A percentile compares a stretch with the other conserved stretches of the same genome.
phyloP scores from a whole-genome alignment of 768 basidiomycete species.

The Hemileccinum rubropunctum region DNA sequence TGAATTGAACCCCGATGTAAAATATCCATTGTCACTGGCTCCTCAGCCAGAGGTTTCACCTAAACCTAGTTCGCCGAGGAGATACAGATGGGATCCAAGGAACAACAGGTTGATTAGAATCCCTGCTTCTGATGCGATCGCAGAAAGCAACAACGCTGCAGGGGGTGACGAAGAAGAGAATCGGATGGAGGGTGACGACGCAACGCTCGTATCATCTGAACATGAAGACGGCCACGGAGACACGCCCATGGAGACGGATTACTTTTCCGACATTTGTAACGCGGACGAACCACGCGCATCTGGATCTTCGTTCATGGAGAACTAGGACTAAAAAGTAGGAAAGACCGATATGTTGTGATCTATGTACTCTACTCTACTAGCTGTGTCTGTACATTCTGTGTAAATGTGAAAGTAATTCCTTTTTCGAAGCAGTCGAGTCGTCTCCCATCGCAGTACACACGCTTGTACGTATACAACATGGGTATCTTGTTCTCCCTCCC shows the following conservation, averaged over 20 bases:
- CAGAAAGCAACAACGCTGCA: background rate
- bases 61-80: background rate
- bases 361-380: background rate
- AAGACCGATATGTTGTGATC: background rate
- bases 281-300: background rate
- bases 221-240: constrained; percentile 9
- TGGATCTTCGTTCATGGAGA: too few species aligned
- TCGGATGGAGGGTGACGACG: constrained; percentile 11
- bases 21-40: background rate
- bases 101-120: background rate
- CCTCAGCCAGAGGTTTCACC: background rate
- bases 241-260: background rate
- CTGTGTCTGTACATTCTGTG: background rate
- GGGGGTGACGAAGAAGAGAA: background rate
- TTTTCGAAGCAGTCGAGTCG: constrained; percentile 4
- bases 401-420: constrained; percentile 1
- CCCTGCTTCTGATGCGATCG: background rate
- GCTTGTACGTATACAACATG: constrained; percentile 41
- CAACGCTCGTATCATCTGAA: constrained; percentile 15
- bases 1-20: background rate
- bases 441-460: background rate
- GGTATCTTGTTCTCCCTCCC: constrained; percentile 74
- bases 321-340: too few species aligned
- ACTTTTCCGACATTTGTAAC: background rate
- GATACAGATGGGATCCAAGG: constrained; percentile 13